Evolutionary conservation across 2,329 filamentous ascomycete genomes (phyloP), one percentile per base, ranked within the genome.

Genomic region (Colletotrichum cereale): DNA sequence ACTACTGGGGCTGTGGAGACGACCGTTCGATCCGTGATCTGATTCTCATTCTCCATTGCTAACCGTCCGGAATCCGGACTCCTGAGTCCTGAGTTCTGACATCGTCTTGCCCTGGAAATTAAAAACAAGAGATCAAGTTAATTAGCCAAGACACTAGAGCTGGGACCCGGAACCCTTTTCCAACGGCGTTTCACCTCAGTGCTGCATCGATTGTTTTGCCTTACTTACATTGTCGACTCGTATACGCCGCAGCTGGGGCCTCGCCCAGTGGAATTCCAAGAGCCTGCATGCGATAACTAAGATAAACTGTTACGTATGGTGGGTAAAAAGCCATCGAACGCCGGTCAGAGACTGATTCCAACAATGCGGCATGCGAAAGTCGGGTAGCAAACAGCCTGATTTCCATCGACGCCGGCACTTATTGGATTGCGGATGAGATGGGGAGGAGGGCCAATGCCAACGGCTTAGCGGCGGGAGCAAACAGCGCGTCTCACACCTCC

Each of bases 191-290:
- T 8, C 56, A 47, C 26, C 12, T n/a, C 21, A 60, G 26, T 21
- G 38, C 42, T 60, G 57, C 36, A 60, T 44, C 24, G 16, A 42
- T 31, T 60, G 24, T 26, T 42, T 58, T 58, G 55, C 36, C 55
- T 29, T 24, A 21, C 11, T 18, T 31, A 12, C 16, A 44, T 42
- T 47, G 40, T 47, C 57, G 34, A 12, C 7, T 44, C 26, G 7
- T 31, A 10, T 47, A 40, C 34, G 40, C 40, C 40, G 57, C 40
- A 47, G 57, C 40, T 34, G 36, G 26, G 5, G 40, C 24, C 31
- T 29, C 4, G 7, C 29, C 40, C 26, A 44, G 14, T 26, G 18
- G 21, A 34, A 31, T 18, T 26, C 11, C 0, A 8, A 18, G 40
- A 60, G 40, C 18, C 40, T 31, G 18, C 29, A 34, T n/a, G 6